These are phyloP conservation scores for Neurospora discreta DNA, from an alignment of 495 filamentous ascomycete species.

Conservation along the genomic window DNA sequence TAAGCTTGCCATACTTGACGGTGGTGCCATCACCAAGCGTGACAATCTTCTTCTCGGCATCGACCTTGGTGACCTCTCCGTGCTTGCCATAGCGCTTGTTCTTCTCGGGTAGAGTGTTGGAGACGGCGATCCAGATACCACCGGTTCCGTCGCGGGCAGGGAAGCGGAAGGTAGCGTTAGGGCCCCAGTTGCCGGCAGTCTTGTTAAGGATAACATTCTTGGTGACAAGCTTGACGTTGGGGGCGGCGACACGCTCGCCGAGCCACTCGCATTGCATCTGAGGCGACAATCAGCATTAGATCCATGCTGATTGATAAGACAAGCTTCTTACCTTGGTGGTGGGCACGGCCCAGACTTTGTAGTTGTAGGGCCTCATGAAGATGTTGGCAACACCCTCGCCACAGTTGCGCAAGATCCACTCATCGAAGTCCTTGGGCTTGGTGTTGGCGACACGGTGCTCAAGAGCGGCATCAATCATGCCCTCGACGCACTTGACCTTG, in stretches of 20 bases:
- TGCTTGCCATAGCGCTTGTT: constrained; percentile 83
- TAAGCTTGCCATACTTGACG: constrained; percentile 83
- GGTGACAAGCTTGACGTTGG: constrained; percentile 89
- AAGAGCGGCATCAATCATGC: constrained; percentile 91
- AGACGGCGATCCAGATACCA: constrained; percentile 98
- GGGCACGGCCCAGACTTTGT: constrained; percentile 98
- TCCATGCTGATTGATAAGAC: neutral
- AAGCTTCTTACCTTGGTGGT: constrained; percentile 74
- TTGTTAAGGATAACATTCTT: constrained; percentile 94
- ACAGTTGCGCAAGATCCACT: constrained; percentile 94
- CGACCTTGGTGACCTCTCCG: constrained; percentile 73
- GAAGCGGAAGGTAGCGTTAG: constrained; percentile 98
- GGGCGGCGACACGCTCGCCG: constrained; percentile 94
- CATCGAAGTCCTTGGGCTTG: constrained; percentile 93
- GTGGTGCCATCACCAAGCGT: constrained; percentile 75
- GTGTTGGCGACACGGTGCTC: constrained; percentile 74
- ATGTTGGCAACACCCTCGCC: constrained; percentile 83
- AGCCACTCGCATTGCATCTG: constrained; percentile 99
- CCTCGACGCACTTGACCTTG: constrained; percentile 89
- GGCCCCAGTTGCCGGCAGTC: constrained; percentile 95
- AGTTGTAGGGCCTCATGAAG: constrained; percentile 99
- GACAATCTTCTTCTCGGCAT: constrained; percentile 73
- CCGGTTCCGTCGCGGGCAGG: constrained; percentile 90
- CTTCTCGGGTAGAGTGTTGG: constrained; percentile 83
- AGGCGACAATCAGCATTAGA: constrained; percentile 1